phyloP scores from a whole-genome alignment of 768 basidiomycete genomes.

The Rhizopogon vulgaris region DNA sequence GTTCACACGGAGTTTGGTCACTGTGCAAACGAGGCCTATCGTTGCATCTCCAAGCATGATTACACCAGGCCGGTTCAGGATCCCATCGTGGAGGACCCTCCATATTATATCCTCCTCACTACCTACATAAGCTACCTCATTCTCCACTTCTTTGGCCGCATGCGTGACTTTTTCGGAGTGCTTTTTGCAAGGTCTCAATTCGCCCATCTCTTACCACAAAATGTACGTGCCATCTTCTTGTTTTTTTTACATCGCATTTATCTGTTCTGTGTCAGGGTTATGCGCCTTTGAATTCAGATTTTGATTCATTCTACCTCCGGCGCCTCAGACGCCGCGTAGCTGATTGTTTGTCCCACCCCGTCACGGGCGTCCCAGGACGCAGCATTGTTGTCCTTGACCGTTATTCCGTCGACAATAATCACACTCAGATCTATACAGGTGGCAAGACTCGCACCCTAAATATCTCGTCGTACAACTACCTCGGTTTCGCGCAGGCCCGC shows the following conservation, averaged over 20 bases:
- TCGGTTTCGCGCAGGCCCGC: slow-evolving; percentile 90
- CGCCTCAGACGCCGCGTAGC: slow-evolving; percentile 92
- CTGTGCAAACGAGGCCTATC: slow-evolving; percentile 69
- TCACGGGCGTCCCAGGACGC: slow-evolving; percentile 93
- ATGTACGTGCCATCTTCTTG: slow-evolving; percentile 51
- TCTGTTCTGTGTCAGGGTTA: slow-evolving; percentile 59
- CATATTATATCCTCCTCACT: slow-evolving; percentile 86
- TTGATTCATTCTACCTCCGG: slow-evolving; percentile 98
- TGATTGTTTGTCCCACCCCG: slow-evolving; percentile 90
- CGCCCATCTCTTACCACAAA: slow-evolving; percentile 72
- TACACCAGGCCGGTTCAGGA: slow-evolving; percentile 37
- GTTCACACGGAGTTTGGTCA: slow-evolving; percentile 92
- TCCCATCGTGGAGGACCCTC: slow-evolving; percentile 75
- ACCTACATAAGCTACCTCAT: slow-evolving; percentile 94
- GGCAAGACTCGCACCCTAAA: slow-evolving; percentile 85
- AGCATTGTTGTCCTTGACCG: slow-evolving; percentile 86
- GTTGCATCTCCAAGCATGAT: slow-evolving; percentile 62
- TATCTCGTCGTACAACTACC: slow-evolving; percentile 98
- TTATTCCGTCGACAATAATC: slow-evolving; percentile 74
- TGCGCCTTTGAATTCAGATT: slow-evolving; percentile 94
- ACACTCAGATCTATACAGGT: slow-evolving; percentile 72
- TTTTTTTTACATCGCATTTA: not conserved
- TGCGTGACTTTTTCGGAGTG: slow-evolving; percentile 95
- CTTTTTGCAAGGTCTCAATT: slow-evolving; percentile 56
- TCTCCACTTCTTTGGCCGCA: slow-evolving; percentile 85